These are phyloP conservation scores for Dimocarpus longan DNA, from an alignment of 345 rosid species.

Conservation along the genomic window DNA sequence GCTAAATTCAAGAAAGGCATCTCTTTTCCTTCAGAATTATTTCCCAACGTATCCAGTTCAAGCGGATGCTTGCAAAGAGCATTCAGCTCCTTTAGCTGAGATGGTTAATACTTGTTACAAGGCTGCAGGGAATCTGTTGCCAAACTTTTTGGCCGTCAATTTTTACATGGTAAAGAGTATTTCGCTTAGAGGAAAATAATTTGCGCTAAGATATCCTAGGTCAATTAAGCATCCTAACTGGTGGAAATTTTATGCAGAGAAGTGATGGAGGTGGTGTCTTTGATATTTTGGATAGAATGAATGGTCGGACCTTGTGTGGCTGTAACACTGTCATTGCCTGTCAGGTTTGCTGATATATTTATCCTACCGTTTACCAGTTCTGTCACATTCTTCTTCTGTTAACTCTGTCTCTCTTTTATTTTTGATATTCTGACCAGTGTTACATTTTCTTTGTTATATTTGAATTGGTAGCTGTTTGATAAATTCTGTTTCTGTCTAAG, in stretches of 20 bases:
- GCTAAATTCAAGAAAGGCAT: conserved; percentile 63
- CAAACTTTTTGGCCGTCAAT: conserved; percentile 93
- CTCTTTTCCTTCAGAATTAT: conserved; percentile 88
- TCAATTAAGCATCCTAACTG: conserved; percentile 24
- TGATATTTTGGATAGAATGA: conserved; percentile 77
- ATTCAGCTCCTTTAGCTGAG: conserved; percentile 75
- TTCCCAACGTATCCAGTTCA: conserved; percentile 87
- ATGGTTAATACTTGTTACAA: conserved; percentile 90
- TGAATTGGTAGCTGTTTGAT: background rate
- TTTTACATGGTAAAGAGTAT: conserved; percentile 78
- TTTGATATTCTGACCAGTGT: background rate
- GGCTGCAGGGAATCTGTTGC: conserved; percentile 79
- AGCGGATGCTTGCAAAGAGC: conserved; percentile 89
- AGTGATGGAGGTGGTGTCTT: conserved; percentile 97
- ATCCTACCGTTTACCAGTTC: background rate
- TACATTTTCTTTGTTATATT: background rate
- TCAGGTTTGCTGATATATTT: conserved; percentile 58
- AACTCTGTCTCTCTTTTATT: background rate
- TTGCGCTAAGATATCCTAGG: background rate
- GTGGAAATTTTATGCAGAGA: conserved; percentile 56
- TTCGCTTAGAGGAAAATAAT: background rate
- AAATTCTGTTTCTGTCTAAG: background rate
- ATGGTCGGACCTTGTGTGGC: conserved; percentile 83
- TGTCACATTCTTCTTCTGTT: background rate
- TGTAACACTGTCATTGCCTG: conserved; percentile 78